A percentile compares a stretch with the other conserved stretches of the same genome.
Conservation (phyloP, 1,284 basidiomycete genomes). For the Ganoderma meredithae region DNA sequence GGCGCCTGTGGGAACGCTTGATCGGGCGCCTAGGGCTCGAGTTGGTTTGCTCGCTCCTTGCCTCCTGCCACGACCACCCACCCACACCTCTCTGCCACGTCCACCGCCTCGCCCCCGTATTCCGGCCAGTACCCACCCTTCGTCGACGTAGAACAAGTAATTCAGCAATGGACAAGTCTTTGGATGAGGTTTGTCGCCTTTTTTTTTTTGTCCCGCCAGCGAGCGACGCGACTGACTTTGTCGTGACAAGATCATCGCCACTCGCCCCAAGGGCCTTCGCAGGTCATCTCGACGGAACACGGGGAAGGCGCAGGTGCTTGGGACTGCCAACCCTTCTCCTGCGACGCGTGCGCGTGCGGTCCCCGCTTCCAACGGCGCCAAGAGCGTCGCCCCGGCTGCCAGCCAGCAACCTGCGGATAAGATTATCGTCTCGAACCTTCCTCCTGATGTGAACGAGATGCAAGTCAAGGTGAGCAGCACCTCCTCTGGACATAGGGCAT, state of each 20-base stretch:
- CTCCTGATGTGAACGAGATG: conserved; percentile 91
- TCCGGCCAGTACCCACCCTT: conserved; percentile 17
- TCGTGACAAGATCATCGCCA: conserved; percentile 72
- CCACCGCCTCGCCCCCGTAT: conserved; percentile 24
- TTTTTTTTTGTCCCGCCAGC: conserved; percentile 31
- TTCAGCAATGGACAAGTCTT: conserved; percentile 80
- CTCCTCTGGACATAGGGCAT: not conserved
- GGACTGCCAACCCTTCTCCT: conserved; percentile 54
- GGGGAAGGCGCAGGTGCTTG: conserved; percentile 63
- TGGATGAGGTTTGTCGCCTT: conserved; percentile 78
- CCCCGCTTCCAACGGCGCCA: conserved; percentile 47
- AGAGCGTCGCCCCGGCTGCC: conserved; percentile 45
- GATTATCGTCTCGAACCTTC: conserved; percentile 97
- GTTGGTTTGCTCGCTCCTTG: conserved; percentile 33
- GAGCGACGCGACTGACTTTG: conserved; percentile 31
- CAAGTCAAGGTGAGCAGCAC: conserved; percentile 84
- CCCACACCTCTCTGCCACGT: conserved; percentile 32
- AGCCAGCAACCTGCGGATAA: conserved; percentile 71
- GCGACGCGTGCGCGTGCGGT: conserved; percentile 57
- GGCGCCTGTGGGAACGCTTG: conserved; percentile 14
- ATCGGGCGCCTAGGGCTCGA: conserved; percentile 27
- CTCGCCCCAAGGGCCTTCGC: conserved; percentile 61
- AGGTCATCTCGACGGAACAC: conserved; percentile 52
- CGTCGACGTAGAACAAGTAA: conserved; percentile 7
- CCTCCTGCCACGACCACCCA: conserved; percentile 39